Evolutionary conservation across 2,329 filamentous ascomycete genomes (phyloP).

Genomic region (Penicillium brevicompactum): DNA sequence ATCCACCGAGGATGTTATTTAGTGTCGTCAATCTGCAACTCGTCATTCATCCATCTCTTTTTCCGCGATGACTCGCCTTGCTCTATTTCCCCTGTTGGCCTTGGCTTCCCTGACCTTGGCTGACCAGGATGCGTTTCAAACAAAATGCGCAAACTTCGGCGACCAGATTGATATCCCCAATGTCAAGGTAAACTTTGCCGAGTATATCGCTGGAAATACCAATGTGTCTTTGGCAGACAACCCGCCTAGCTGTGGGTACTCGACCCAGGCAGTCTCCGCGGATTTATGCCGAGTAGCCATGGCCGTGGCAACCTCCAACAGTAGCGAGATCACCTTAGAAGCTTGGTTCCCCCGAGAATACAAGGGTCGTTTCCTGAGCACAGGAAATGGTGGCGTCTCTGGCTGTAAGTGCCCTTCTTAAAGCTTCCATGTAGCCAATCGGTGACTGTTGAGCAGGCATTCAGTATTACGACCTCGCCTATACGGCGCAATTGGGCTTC

Average conservation of each 20-base stretch:
- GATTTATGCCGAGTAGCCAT: slow-evolving; percentile 48
- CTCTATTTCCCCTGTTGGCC: slow-evolving; percentile 17
- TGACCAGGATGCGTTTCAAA: slow-evolving; percentile 27
- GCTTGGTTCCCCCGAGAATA: slow-evolving; percentile 52
- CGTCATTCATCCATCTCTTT: neutral
- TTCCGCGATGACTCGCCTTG: slow-evolving; percentile 14
- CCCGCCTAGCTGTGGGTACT: slow-evolving; percentile 35
- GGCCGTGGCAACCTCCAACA: slow-evolving; percentile 44
- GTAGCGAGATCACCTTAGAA: slow-evolving; percentile 51
- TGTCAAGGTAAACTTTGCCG: slow-evolving; percentile 34
- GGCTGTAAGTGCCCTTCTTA: slow-evolving; percentile 42
- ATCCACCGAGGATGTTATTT: neutral
- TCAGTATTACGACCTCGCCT: slow-evolving; percentile 49
- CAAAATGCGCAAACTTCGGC: slow-evolving; percentile 28
- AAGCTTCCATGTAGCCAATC: neutral
- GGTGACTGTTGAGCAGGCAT: slow-evolving; percentile 36
- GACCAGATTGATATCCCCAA: slow-evolving; percentile 30
- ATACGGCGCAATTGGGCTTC: slow-evolving; percentile 47
- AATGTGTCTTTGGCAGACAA: slow-evolving; percentile 44
- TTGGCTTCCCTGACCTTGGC: slow-evolving; percentile 24
- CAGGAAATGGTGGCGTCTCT: slow-evolving; percentile 53
- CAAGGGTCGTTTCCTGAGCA: slow-evolving; percentile 50
- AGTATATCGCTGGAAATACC: slow-evolving; percentile 40
- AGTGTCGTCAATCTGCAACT: neutral
- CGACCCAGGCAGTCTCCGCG: slow-evolving; percentile 37